phyloP scores from a whole-genome alignment of 2,329 filamentous ascomycete genomes.

The Paecilomyces dactylethromorphus region DNA sequence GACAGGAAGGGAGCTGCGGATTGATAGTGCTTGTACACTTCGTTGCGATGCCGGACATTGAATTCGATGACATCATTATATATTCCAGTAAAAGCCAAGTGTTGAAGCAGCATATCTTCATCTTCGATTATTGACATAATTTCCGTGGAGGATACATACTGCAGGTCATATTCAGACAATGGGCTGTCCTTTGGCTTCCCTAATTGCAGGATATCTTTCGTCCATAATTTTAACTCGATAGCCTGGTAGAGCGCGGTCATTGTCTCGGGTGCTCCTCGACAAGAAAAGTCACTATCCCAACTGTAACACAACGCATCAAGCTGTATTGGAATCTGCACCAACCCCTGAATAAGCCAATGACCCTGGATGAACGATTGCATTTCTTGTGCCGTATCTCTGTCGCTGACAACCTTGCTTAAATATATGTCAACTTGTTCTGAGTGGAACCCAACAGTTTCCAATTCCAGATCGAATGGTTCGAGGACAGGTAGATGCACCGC shows the following conservation, averaged over 20 bases:
- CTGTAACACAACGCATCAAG: slow-evolving; percentile 39
- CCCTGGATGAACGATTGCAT: slow-evolving; percentile 27
- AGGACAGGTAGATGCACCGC: slow-evolving; percentile 7
- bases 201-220: slow-evolving; percentile 29
- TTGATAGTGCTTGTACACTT: slow-evolving; percentile 12
- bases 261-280: slow-evolving; percentile 15
- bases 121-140: slow-evolving; percentile 9
- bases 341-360: slow-evolving; percentile 25
- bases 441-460: slow-evolving; percentile 37
- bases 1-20: slow-evolving; percentile 3
- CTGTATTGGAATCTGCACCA: slow-evolving; percentile 40
- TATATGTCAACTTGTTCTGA: slow-evolving; percentile 29
- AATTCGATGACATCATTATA: slow-evolving; percentile 29
- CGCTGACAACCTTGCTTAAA: slow-evolving; percentile 12
- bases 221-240: slow-evolving; percentile 27
- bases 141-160: neutral
- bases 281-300: slow-evolving; percentile 21
- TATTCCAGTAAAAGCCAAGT: slow-evolving; percentile 31
- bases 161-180: slow-evolving; percentile 4
- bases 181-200: slow-evolving; percentile 10
- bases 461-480: slow-evolving; percentile 23
- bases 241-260: slow-evolving; percentile 26
- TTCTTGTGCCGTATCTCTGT: slow-evolving; percentile 7
- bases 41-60: slow-evolving; percentile 11
- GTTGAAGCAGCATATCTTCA: slow-evolving; percentile 20